Evolutionary conservation across 176 grass and related monocot genomes (phyloP), one percentile per base, ranked within the genome.

Genomic region (Tillandsia leiboldiana): DNA sequence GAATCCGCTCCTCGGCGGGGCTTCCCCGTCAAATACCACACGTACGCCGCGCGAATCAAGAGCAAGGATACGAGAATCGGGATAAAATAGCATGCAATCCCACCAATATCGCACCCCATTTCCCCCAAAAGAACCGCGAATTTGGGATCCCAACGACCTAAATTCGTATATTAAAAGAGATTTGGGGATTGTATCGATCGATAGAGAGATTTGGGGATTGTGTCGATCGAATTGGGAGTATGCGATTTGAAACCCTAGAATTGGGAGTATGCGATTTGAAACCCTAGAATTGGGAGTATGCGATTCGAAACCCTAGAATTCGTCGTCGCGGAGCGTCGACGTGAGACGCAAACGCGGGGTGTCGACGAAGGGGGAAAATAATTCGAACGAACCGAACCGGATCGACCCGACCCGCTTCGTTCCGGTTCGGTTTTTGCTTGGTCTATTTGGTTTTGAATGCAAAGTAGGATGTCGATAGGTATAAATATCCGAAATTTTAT

Each of bases 1-100:
- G 63, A 12, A 28, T 9, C 15, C 4, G 48, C 62, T 13, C 15
- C 15, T 22, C 50, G 12, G 28, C 52, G 51, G 13, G 63, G 50
- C 15, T 22, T 75, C 27, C 73, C 51, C 10, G 26, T 54, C 73
- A 49, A 67, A 47, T 67, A 75, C 13, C 65, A 24, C 13, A 75
- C 73, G 18, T 67, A 75, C 6, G 64, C 10, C 26, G 48, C 50
- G 8, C 73, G 63, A 42, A 75, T 22, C 14, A 67, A 62, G 1
- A 67, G 4, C 3, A 42, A 14, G 15, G 73, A 3, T 0, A 75
- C 14, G 17, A 75, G 23, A 67, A 75, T 23, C 3, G 73, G 63
- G 51, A 75, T 11, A 13, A 67, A 9, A 11, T 54, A 67, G 63
- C 50, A 66, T 1, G 22, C 12, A 66, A 53, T 66, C 14, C 10